Conservation (phyloP, 768 basidiomycete species). For the Psilocybe sp. region DNA sequence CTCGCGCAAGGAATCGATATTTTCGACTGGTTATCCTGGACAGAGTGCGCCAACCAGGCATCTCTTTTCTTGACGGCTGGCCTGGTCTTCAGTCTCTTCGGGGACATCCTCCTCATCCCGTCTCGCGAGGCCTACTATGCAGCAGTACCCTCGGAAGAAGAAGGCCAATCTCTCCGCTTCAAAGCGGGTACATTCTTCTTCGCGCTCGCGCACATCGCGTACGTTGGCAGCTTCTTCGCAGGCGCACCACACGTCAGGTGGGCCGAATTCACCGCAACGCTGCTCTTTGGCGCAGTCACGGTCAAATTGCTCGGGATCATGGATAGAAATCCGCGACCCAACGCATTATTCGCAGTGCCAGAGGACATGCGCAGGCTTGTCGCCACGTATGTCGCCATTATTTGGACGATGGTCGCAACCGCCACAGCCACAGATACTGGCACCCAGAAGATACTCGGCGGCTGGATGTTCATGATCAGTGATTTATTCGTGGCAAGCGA, state of each 20-base stretch:
- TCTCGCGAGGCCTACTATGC: slow-evolving; percentile 13
- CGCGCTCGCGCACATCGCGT: slow-evolving; percentile 19
- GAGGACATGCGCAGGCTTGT: slow-evolving; percentile 15
- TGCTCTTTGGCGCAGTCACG: slow-evolving; percentile 10
- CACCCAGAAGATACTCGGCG: slow-evolving; percentile 15
- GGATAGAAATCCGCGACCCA: slow-evolving; percentile 2
- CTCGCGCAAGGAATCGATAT: slow-evolving; percentile 1
- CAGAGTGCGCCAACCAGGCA: slow-evolving; percentile 9
- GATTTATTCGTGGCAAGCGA: slow-evolving; percentile 22
- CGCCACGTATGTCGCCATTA: slow-evolving; percentile 15
- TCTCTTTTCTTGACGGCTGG: slow-evolving; percentile 15
- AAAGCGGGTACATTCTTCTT: slow-evolving; percentile 20
- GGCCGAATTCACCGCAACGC: slow-evolving; percentile 11
- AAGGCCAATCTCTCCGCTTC: slow-evolving; percentile 16
- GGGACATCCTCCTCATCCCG: slow-evolving; percentile 22
- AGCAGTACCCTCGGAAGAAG: slow-evolving; percentile 3
- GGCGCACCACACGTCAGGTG: slow-evolving; percentile 6
- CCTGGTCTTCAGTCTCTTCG: slow-evolving; percentile 18
- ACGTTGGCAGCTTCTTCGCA: slow-evolving; percentile 10
- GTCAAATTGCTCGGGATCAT: slow-evolving; percentile 20
- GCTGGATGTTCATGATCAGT: slow-evolving; percentile 23
- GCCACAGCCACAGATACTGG: slow-evolving; percentile 24
- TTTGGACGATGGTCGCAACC: slow-evolving; percentile 21
- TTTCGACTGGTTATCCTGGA: background rate
- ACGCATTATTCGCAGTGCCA: slow-evolving; percentile 15